These are phyloP conservation scores for Naematelia aurantialba DNA, from an alignment of 768 basidiomycete genomes.

Conservation along the genomic window DNA sequence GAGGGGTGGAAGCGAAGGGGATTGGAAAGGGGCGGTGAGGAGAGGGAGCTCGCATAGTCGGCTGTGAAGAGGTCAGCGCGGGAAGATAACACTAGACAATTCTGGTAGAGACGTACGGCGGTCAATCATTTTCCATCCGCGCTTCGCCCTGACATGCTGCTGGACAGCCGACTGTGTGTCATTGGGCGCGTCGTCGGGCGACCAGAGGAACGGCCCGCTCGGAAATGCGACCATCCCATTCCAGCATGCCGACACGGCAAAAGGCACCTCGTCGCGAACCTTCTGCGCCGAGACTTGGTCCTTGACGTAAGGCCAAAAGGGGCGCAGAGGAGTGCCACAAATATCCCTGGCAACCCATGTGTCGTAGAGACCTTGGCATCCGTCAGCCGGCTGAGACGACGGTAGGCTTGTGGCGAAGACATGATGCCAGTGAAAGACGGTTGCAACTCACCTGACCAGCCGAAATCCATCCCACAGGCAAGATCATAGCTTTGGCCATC, in stretches of 20 bases:
- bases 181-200: background rate
- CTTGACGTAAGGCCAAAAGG: slow-evolving; percentile 17
- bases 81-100: background rate
- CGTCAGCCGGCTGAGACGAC: slow-evolving; percentile 4
- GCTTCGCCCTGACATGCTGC: slow-evolving; percentile 4
- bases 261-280: slow-evolving; percentile 2
- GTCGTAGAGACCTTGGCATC: slow-evolving; percentile 20
- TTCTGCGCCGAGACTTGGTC: slow-evolving; percentile 5
- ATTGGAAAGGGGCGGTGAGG: slow-evolving; percentile 17
- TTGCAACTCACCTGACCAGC: slow-evolving; percentile 24
- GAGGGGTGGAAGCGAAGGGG: slow-evolving; percentile 27
- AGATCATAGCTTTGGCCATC: slow-evolving; percentile 52
- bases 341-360: slow-evolving; percentile 20
- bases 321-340: slow-evolving; percentile 28
- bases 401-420: no score
- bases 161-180: background rate
- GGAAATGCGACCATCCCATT: slow-evolving; percentile 37
- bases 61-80: slow-evolving; percentile 6
- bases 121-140: slow-evolving; percentile 26
- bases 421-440: background rate
- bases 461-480: slow-evolving; percentile 54
- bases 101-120: slow-evolving; percentile 1
- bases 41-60: slow-evolving; percentile 14
- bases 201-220: slow-evolving; percentile 25
- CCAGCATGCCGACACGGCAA: slow-evolving; percentile 37